A percentile compares a stretch with the other conserved stretches of the same genome.
phyloP scores from a whole-genome alignment of 345 rosid genomes.

The Psidium friedrichsthalianum region DNA sequence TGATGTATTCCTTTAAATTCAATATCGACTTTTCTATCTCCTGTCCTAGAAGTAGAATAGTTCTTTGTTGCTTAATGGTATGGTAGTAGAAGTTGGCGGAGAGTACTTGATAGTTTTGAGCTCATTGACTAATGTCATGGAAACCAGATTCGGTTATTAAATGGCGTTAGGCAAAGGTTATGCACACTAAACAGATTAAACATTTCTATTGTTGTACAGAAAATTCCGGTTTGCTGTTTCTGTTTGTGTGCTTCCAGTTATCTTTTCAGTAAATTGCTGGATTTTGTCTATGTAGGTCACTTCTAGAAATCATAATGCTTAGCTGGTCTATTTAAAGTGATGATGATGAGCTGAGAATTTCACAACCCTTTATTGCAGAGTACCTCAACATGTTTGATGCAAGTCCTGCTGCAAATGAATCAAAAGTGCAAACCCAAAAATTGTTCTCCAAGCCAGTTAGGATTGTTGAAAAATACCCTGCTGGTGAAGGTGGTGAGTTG shows the following conservation, averaged over 20 bases:
- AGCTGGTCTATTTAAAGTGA: not conserved
- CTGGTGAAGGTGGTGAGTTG: constrained; percentile 67
- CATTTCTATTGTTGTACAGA: not conserved
- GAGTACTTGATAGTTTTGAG: not conserved
- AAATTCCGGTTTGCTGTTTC: not conserved
- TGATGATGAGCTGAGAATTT: not conserved
- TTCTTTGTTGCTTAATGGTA: not conserved
- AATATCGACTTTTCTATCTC: not conserved
- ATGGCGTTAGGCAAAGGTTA: not conserved
- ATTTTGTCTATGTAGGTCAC: not conserved
- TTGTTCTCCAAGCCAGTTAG: constrained; percentile 67
- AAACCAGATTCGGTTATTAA: not conserved
- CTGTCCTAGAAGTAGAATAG: not conserved
- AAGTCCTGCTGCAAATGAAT: constrained; percentile 58
- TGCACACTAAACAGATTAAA: not conserved
- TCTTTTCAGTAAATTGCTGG: not conserved
- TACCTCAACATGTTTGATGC: constrained; percentile 70
- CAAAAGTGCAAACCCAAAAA: constrained; percentile 45
- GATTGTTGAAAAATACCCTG: constrained; percentile 77
- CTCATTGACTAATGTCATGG: not conserved
- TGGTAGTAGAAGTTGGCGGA: not conserved
- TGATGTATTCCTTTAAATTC: not conserved
- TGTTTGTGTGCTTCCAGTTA: not conserved
- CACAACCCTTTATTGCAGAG: constrained; percentile 32
- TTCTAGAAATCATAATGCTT: not conserved